phyloP scores from a whole-genome alignment of 805 yeast genomes.

The Metschnikowia cerradonensis region DNA sequence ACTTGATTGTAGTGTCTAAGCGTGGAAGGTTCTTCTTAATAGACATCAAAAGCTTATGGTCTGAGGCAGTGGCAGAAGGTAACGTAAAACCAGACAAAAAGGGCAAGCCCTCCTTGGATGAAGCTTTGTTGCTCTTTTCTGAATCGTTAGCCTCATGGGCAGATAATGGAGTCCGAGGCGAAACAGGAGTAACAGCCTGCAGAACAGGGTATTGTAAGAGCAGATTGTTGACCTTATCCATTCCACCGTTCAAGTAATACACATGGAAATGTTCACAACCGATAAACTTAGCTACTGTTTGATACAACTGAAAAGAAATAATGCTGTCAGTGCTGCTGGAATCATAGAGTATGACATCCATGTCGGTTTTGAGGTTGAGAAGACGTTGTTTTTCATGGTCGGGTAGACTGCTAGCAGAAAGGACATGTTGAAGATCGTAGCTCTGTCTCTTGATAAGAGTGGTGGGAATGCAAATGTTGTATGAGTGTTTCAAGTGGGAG shows the following conservation, averaged over 20 bases:
- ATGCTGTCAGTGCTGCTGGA: slow-evolving; percentile 19
- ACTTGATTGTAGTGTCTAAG: slow-evolving; percentile 19
- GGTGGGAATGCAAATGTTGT: slow-evolving; percentile 42
- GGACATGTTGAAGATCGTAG: slow-evolving; percentile 29
- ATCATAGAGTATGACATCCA: slow-evolving; percentile 34
- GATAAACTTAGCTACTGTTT: slow-evolving; percentile 30
- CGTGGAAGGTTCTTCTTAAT: slow-evolving; percentile 32
- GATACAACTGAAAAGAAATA: slow-evolving; percentile 28
- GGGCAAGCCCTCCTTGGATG: slow-evolving; percentile 10
- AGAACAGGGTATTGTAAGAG: slow-evolving; percentile 10
- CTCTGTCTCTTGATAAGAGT: slow-evolving; percentile 40
- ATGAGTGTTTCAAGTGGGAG: slow-evolving; percentile 27
- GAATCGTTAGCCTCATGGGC: slow-evolving; percentile 3
- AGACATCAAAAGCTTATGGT: slow-evolving; percentile 32
- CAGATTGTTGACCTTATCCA: slow-evolving; percentile 12
- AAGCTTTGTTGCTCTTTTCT: background rate
- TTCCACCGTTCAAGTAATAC: slow-evolving; percentile 28
- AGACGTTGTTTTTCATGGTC: slow-evolving; percentile 18
- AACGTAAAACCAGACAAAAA: slow-evolving; percentile 39
- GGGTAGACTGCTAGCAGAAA: slow-evolving; percentile 29
- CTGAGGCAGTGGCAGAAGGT: slow-evolving; percentile 38
- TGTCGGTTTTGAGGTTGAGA: slow-evolving; percentile 11
- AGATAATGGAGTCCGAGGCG: slow-evolving; percentile 10
- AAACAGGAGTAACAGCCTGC: slow-evolving; percentile 12
- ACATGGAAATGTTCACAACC: slow-evolving; percentile 21